Base-by-base conservation (phyloP, 192 early-diverging fungal genomes). In the Pecoramyces ruminantium region DNA sequence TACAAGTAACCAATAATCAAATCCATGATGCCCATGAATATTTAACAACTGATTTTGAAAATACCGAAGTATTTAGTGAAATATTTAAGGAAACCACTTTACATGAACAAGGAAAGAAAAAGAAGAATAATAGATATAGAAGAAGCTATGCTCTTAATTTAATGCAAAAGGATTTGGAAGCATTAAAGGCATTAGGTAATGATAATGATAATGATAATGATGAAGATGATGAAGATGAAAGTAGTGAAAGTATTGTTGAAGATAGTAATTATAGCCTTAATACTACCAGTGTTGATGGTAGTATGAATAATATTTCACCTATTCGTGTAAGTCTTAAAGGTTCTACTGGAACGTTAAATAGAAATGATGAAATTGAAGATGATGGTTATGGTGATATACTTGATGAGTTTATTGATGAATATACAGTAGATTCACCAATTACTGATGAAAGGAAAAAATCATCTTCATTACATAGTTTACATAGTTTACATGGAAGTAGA, bases 1-100 rank as follows among this genome's bases (percentile, higher is more conserved):
- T 89, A 34, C 88, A 89, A 80, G 82, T 84, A 40, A 83, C 85
- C 27, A 86, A 88, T 81, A 89, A 87, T 80, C 83, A 89, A 51
- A 78, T 84, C 17, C 83, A 84, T 38, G 34, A 80, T 0, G 88
- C 87, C 1, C 77, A 83, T 58, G 78, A 82, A 30, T 87, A 34
- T 29, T 18, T 83, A 30, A 30, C 39, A 16, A n/a, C 82, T 27
- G 28, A 78, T 17, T 28, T 83, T 67, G 51, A 67, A 67, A 67
- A 25, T 67, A 67, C 51, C 0, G 51, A 67, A 27, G 25, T 67
- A n/a, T 67, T 67, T 67, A 67, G 18, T 67, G 51, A 67, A 67
- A 67, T 67, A 0, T 67, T 67, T n/a, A 67, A 67, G 17, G 51
- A 67, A 67, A 67, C 51, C 4, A 67, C 51, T 21, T n/a, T 67